Evolutionary conservation across 495 filamentous ascomycete species (phyloP), one percentile per base, ranked within the genome.

Genomic region (Penicillium bovifimosum): DNA sequence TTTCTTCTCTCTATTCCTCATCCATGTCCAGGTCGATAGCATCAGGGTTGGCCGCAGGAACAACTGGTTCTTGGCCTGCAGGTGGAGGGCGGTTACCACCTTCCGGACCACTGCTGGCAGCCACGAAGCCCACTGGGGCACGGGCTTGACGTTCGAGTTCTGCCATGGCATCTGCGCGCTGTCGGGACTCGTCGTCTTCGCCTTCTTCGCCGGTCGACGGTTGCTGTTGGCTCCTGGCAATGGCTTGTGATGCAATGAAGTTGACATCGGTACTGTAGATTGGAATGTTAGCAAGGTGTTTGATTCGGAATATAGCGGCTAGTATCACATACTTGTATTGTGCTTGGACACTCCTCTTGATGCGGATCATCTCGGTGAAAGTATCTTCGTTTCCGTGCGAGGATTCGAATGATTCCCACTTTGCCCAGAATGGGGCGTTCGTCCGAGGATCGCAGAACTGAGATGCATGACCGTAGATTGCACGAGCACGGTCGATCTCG

Each of bases 381-480:
- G 93, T 99, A 67, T 99, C 93, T 63, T 99, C 95, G 69, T 99
- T 99, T 47, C 93, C 93, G 66, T 97, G 93, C 66, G 91, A 84
- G 3, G 96, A 90, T 69, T 99, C 93, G 70, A 99, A 99, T 44
- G 80, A 74, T 67, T 99, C 93, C 93, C 93, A 99, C 68, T 95
- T 96, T 60, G 80, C 75, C 95, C 95, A 99, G 74, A 96, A 99
- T 2, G 72, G 80, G 2, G 88, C 86, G 55, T 87, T 90, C 2
- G 89, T 95, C 14, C 93, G 79, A 13, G 93, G 93, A 71, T 99
- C 93, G 69, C 90, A 95, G 75, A 96, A 99, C 64, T 99, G 93
- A 11, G 88, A 95, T 14, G 88, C 93, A 64, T 99, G 93, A 9
- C 90, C 93, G 61, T 92, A 99, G 53, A 99, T 96, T 6, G 90